Conservation (phyloP, 176 grass and related monocot species). For the Thinopyrum elongatum region DNA sequence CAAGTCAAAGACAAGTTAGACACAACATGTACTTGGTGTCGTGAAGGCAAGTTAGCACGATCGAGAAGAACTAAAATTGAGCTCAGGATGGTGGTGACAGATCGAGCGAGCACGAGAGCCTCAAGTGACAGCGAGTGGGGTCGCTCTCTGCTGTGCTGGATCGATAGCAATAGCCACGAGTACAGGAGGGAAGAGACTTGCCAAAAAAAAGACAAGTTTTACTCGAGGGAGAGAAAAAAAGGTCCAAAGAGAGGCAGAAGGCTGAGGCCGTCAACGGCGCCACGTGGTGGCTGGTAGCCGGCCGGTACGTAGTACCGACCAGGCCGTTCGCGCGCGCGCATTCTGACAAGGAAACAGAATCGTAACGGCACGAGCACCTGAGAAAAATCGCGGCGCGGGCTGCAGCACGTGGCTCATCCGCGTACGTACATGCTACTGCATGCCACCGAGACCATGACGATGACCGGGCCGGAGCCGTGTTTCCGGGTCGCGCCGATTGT, state of each 20-base stretch:
- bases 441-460: not conserved
- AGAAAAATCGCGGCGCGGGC: not conserved
- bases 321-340: not conserved
- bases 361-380: not conserved
- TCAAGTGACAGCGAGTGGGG: not conserved
- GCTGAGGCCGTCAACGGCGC: not conserved
- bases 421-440: too few species aligned
- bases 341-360: not conserved
- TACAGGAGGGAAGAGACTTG: not conserved
- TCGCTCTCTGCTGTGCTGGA: too few species aligned
- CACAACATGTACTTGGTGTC: not conserved
- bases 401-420: not conserved
- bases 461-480: not conserved
- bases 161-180: not conserved
- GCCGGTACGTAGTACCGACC: not conserved
- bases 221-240: too few species aligned
- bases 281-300: not conserved
- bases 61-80: not conserved
- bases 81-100: not conserved
- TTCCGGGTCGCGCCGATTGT: too few species aligned
- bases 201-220: not conserved
- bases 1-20: not conserved
- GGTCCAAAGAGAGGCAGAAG: too few species aligned
- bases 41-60: too few species aligned
- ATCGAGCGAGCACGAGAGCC: not conserved